phyloP scores from a whole-genome alignment of 140 eudicot genomes.

The Ambrosia hybrid region DNA sequence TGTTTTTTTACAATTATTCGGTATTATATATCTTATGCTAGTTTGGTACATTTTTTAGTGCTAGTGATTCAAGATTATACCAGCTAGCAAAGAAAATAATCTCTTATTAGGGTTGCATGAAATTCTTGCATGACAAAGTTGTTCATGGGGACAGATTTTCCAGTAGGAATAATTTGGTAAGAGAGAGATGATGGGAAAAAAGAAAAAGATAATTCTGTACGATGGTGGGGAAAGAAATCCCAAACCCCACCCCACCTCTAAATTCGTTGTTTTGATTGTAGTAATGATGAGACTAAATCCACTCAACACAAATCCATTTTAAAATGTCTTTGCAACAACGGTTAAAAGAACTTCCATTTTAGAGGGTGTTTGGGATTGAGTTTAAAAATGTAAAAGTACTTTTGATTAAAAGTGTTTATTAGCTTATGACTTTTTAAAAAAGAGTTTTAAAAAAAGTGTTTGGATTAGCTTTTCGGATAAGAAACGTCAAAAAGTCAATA shows the following conservation, averaged over 20 bases:
- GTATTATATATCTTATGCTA: no score
- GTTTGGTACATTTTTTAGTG: neutral
- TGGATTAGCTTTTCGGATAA: no score
- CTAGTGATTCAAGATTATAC: neutral
- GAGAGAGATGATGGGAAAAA: constrained; percentile 19
- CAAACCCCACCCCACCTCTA: constrained; percentile 3
- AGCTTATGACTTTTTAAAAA: no score
- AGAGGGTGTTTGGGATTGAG: no score
- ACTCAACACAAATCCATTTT: constrained; percentile 29
- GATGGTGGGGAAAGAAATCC: constrained; percentile 27
- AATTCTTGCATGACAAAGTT: constrained; percentile 41
- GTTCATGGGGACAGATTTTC: constrained; percentile 55
- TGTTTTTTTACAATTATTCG: no score
- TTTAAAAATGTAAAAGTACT: no score
- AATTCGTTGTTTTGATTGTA: constrained; percentile 39
- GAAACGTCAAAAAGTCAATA: no score
- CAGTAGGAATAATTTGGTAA: constrained; percentile 40
- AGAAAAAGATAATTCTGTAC: constrained; percentile 32
- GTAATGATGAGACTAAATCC: constrained; percentile 51
- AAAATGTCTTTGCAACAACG: neutral
- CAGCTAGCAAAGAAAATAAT: constrained; percentile 23
- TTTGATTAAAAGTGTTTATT: no score
- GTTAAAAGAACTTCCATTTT: no score
- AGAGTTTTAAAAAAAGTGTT: no score
- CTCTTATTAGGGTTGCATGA: constrained; percentile 39